Percentiles rank a stretch among this genome's conserved stretches.
These are phyloP conservation scores for Mortierella sp. DNA, from an alignment of 371 early-diverging fungal genomes.

Conservation along the genomic window DNA sequence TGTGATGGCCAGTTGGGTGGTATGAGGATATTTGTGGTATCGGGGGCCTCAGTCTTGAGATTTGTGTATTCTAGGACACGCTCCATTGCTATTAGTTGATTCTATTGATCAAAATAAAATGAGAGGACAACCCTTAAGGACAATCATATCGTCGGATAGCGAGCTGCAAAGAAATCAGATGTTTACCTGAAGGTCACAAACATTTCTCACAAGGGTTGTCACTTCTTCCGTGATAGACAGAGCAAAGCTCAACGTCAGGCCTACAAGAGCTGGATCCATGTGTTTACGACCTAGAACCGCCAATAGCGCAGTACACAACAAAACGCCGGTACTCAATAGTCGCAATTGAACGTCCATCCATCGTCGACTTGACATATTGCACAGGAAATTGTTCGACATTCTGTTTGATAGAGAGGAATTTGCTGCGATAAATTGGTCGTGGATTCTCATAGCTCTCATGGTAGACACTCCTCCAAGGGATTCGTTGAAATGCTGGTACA, in stretches of 20 bases:
- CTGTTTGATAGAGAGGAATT: constrained; percentile 83
- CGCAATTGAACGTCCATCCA: constrained; percentile 95
- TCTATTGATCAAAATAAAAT: constrained; percentile 37
- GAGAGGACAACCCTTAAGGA: not conserved
- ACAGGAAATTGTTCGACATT: constrained; percentile 86
- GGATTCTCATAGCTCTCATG: constrained; percentile 85
- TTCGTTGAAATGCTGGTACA: constrained; percentile 89
- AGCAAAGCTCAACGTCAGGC: constrained; percentile 89
- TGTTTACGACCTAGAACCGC: constrained; percentile 66
- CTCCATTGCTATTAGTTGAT: constrained; percentile 87
- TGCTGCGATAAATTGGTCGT: constrained; percentile 76
- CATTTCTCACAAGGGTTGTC: constrained; percentile 87
- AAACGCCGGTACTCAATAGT: constrained; percentile 73
- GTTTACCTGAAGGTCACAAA: constrained; percentile 75
- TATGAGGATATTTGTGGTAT: constrained; percentile 31
- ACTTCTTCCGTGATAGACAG: constrained; percentile 84
- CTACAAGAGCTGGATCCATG: constrained; percentile 83
- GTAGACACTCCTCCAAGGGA: constrained; percentile 81
- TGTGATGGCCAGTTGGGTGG: constrained; percentile 61
- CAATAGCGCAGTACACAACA: constrained; percentile 74
- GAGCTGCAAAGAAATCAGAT: not conserved
- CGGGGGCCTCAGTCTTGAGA: constrained; percentile 71
- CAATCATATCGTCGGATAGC: not conserved
- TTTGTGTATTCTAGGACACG: constrained; percentile 89
- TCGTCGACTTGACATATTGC: constrained; percentile 84